phyloP scores from a whole-genome alignment of 2,329 filamentous ascomycete species.

The Ilyonectria destructans region DNA sequence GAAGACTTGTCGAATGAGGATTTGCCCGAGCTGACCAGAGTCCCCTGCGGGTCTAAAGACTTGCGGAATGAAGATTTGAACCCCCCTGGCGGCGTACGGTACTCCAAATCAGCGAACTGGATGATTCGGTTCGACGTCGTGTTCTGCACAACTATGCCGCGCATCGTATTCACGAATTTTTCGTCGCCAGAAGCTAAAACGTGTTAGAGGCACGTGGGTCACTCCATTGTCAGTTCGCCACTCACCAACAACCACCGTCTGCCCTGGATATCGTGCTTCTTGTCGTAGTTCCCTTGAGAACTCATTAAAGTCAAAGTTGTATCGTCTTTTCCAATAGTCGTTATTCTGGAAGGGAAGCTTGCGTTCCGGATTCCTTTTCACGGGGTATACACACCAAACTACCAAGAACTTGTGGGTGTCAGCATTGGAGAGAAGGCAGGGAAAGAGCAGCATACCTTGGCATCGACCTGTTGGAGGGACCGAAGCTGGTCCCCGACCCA shows the following conservation, averaged over 20 bases:
- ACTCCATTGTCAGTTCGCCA: neutral
- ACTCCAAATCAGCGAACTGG: constrained; percentile 13
- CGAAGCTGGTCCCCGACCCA: constrained; percentile 3
- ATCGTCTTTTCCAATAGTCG: neutral
- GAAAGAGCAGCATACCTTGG: neutral
- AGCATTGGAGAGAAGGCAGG: neutral
- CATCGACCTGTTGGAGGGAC: constrained; percentile 6
- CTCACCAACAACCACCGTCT: constrained; percentile 1
- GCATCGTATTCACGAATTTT: neutral
- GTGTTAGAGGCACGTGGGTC: neutral
- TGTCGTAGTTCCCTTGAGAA: constrained; percentile 3
- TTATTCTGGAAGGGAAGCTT: constrained; percentile 7
- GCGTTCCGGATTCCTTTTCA: neutral
- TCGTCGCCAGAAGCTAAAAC: neutral
- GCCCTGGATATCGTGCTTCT: neutral
- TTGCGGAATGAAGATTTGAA: neutral
- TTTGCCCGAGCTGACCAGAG: neutral
- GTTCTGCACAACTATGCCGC: neutral
- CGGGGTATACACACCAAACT: constrained; percentile 8
- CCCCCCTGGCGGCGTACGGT: neutral
- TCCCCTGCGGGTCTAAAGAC: neutral
- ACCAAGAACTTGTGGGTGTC: constrained; percentile 2
- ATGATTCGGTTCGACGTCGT: constrained; percentile 1
- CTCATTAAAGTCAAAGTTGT: constrained; percentile 19
- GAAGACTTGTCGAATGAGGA: neutral